Conservation (phyloP, 1,139 yeast genomes). For the Hemisphaericaspora xylofermentans region DNA sequence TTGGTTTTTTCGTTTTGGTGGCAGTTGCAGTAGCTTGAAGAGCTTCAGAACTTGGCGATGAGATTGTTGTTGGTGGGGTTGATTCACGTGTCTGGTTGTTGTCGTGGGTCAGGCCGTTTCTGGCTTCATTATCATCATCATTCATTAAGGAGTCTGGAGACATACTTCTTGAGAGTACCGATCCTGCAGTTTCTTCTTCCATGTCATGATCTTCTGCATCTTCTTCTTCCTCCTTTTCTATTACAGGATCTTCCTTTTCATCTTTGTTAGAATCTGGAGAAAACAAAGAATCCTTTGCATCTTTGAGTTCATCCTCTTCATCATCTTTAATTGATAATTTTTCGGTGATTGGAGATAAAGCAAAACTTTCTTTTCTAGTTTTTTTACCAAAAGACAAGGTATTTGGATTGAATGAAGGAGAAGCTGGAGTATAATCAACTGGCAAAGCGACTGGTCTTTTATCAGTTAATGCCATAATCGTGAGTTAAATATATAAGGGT, state of each 20-base stretch:
- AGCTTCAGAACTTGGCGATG: slow-evolving; percentile 17
- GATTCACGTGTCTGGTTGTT: slow-evolving; percentile 26
- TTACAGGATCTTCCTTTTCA: slow-evolving; percentile 8
- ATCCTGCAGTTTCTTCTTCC: slow-evolving; percentile 15
- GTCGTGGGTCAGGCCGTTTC: not conserved
- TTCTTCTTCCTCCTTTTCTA: slow-evolving; percentile 10
- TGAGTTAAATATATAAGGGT: not conserved
- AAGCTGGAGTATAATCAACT: slow-evolving; percentile 38
- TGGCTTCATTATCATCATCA: slow-evolving; percentile 2
- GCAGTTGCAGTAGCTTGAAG: no score
- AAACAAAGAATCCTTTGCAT: not conserved
- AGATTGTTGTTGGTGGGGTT: slow-evolving; percentile 26
- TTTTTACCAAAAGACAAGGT: slow-evolving; percentile 25
- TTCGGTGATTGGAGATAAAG: slow-evolving; percentile 7
- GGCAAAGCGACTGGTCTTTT: slow-evolving; percentile 55
- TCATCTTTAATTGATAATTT: slow-evolving; percentile 8
- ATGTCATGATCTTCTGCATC: slow-evolving; percentile 10
- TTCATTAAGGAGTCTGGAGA: slow-evolving; percentile 41
- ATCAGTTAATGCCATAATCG: slow-evolving; percentile 54
- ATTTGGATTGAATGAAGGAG: slow-evolving; percentile 48
- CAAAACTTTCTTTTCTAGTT: slow-evolving; percentile 7
- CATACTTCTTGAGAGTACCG: slow-evolving; percentile 43
- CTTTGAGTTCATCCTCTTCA: slow-evolving; percentile 8
- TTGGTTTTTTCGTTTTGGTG: slow-evolving; percentile 31
- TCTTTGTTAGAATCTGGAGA: slow-evolving; percentile 6